Evolutionary conservation across 768 basidiomycete genomes (phyloP), one percentile per base, ranked within the genome.

Genomic region (Russula brevipes): DNA sequence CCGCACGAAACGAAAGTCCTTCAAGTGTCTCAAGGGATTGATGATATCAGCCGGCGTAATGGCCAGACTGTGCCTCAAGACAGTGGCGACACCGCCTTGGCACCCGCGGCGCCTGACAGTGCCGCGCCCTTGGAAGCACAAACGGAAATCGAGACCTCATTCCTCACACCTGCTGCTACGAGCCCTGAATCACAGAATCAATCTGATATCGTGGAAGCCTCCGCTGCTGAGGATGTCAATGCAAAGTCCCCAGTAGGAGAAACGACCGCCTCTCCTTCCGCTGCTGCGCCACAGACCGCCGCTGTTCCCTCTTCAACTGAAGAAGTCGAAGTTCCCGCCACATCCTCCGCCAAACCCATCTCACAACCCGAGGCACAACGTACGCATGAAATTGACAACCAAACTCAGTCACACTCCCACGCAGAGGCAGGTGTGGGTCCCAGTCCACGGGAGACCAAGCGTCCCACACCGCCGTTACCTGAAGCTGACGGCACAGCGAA

Each of bases 1-100:
- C 86, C 85, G 3, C 82, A 85, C 67, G 88, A 90, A 73, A 82
- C 87, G 75, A 90, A 88, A 77, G 81, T 82, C 61, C 81, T 86
- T 56, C 88, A 89, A 76, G 88, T 89, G 68, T 89, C 87, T 65
- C 85, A 85, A 70, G 86, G 87, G 33, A 88, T 90, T 38, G 88
- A 89, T 72, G 89, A 90, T 70, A 81, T 89, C 66, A 84, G 78
- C 70, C 88, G 87, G 88, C 79, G 80, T 71, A 84, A 82, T 61
- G 73, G 74, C 71, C 78, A 80, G 63, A 68, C 72, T 31, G 30
- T 64, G 4, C 54, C 61, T 10, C 61, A 63, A 11, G 59, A 54
- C 19, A 45, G 54, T 24, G 57, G 30, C 55, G 64, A 45, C 49
- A 6, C 54, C 49, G 17, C 36, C 50, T n/a, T 50, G 42, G 46